Evolutionary conservation across 352 stramenopile genomes (phyloP).

Genomic region (Globisporangium cederbergense): DNA sequence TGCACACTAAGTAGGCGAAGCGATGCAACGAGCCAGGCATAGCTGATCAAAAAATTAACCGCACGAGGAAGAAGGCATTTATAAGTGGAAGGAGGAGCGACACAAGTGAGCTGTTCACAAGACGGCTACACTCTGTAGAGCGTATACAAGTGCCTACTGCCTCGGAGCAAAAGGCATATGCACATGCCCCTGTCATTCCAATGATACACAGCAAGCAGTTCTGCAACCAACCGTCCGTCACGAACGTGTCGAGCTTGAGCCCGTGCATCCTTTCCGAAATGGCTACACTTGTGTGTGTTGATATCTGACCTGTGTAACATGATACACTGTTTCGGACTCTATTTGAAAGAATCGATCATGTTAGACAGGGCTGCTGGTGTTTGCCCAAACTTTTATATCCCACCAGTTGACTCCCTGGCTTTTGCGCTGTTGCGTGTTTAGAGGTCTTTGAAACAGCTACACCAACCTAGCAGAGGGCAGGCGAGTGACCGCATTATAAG

Average conservation of each 20-base stretch:
- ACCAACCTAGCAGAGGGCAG: neutral
- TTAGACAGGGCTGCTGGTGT: neutral
- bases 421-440: constrained; percentile 9
- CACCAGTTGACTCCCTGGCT: neutral
- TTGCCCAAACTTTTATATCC: neutral
- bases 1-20: neutral
- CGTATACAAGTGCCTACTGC: too few relatives aligned
- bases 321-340: neutral
- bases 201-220: too few relatives aligned
- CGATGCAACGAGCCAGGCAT: neutral
- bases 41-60: neutral
- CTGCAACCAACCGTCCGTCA: too few relatives aligned
- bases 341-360: neutral
- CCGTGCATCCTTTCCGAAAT: too few relatives aligned
- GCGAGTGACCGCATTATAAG: neutral
- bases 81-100: neutral
- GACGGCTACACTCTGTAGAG: neutral
- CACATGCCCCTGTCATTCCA: too few relatives aligned
- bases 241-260: too few relatives aligned
- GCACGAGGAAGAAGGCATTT: too few relatives aligned
- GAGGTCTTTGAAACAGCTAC: neutral
- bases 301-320: neutral
- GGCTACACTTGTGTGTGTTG: neutral
- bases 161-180: too few relatives aligned
- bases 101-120: neutral